Evolutionary conservation across 371 early-diverging fungal genomes (phyloP), one percentile per base, ranked within the genome.

Genomic region (Mucor saturninus): DNA sequence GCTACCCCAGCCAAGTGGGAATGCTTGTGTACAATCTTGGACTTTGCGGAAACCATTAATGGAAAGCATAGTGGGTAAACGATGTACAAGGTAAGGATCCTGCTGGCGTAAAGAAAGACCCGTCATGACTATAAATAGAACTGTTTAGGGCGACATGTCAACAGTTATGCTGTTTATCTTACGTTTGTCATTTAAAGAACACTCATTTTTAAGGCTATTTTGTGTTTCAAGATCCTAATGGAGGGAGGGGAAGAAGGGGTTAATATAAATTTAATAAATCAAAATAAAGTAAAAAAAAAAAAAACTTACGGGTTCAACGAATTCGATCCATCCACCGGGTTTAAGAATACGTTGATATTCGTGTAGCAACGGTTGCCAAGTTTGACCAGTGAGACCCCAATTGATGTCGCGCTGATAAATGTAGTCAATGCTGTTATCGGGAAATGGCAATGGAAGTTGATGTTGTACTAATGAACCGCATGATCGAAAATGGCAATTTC

Each of bases 281-380:
- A 28, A 13, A 32, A 14, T 43, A 50, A 31, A 31, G 15, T n/a
- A 29, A 7, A 32, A 28, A 45, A 40, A 11, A 55, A 28, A 40
- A 15, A 37, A 42, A 63, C 68, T 66, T 69, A 74, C 76, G 28
- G 71, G 67, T 59, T 80, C 80, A 55, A 77, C 57, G 43, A 71
- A 55, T 68, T 80, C 81, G 21, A 80, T 56, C 81, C 81, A 80
- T 2, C 81, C 81, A 3, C 81, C 81, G 42, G 81, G 81, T 29
- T 75, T 75, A 42, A 77, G 58, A 32, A 80, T 65, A 31, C 81
- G 74, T 32, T 69, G 58, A 40, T 69, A 75, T 61, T 80, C 81
- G 6, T 62, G 32, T 28, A 80, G 53, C 40, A 80, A 56, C 1
- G 68, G 73, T 4, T 56, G 68, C 80, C 80, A 80, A 26, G 58